Base-by-base conservation (phyloP, 1,284 basidiomycete species). In the Ceratobasidium sp. region DNA sequence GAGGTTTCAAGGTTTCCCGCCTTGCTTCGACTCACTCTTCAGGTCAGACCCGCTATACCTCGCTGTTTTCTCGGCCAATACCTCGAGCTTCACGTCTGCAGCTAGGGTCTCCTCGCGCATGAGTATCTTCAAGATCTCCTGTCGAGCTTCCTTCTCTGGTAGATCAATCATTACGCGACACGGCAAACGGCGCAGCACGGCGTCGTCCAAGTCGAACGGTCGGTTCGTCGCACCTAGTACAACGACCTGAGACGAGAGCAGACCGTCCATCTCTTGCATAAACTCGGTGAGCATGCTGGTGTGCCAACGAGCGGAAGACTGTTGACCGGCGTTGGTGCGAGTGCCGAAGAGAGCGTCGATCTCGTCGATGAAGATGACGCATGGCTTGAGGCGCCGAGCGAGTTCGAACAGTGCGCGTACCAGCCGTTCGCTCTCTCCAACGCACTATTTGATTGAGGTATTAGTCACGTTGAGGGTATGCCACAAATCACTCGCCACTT, bases 181-280 rank as follows among this genome's bases (percentile, higher is more conserved):
- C 6, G 96, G 95, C 63, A 97, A 85, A 40, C 95, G 91, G 77
- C 95, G 90, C 26, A 97, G 87, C 12, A 97, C 93, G 26, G 94
- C 94, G 84, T 95, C 94, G 82, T 95, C 94, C 56, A 95, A 86
- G 83, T 95, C 94, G 82, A 95, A 95, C 1, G 94, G 94, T 80
- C 89, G 87, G 84, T 99, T 99, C 0, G 97, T 98, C 2, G 97
- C 97, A 46, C 97, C 97, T 78, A 99, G 96, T 64, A 99, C 94
- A 70, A 98, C 93, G 70, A 98, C 92, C 80, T 91, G 93, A 46
- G 91, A 93, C 7, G 93, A 90, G 83, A 91, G 95, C 78, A 97
- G 86, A 1, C 97, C 97, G 83, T 99, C 97, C 97, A 99, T 98
- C 84, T 98, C 97, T 84, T 98, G 97, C 97, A 99, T 98, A 84